A percentile compares a stretch with the other conserved stretches of the same genome.
Conservation (phyloP, 345 rosid species). For the Acer saccharum region DNA sequence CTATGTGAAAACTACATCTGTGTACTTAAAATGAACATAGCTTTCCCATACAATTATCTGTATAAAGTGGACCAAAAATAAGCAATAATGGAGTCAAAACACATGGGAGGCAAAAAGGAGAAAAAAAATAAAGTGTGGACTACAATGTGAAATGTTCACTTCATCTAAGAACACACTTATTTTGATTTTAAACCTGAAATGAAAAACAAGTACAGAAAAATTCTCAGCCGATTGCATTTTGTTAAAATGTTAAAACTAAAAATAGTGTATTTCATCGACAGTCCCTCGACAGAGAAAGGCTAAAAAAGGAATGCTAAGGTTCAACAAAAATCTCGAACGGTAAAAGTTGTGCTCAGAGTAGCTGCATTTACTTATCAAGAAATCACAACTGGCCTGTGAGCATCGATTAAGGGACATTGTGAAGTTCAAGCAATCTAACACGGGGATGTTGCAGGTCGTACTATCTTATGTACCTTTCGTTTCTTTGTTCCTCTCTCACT, state of each 20-base stretch:
- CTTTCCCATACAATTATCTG: neutral
- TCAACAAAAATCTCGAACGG: too few relatives aligned
- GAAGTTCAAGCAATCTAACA: neutral
- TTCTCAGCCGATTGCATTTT: neutral
- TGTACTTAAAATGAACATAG: neutral
- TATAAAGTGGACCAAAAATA: constrained; percentile 8
- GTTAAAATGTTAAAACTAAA: neutral
- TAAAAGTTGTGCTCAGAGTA: too few relatives aligned
- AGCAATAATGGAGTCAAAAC: too few relatives aligned
- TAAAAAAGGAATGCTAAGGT: too few relatives aligned
- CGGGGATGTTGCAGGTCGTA: neutral
- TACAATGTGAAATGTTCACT: constrained; percentile 8
- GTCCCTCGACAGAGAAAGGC: too few relatives aligned
- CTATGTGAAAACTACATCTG: neutral
- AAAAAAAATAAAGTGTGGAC: neutral
- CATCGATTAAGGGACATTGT: neutral
- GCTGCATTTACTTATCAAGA: too few relatives aligned
- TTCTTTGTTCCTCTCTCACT: neutral
- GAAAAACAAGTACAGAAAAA: neutral
- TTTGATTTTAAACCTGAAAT: neutral
- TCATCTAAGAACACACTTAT: neutral
- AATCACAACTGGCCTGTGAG: neutral
- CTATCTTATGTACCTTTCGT: neutral
- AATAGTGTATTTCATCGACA: too few relatives aligned
- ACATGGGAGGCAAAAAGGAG: neutral